Evolutionary conservation across 2,329 filamentous ascomycete species (phyloP).

Genomic region (Aureobasidium mangrovei): DNA sequence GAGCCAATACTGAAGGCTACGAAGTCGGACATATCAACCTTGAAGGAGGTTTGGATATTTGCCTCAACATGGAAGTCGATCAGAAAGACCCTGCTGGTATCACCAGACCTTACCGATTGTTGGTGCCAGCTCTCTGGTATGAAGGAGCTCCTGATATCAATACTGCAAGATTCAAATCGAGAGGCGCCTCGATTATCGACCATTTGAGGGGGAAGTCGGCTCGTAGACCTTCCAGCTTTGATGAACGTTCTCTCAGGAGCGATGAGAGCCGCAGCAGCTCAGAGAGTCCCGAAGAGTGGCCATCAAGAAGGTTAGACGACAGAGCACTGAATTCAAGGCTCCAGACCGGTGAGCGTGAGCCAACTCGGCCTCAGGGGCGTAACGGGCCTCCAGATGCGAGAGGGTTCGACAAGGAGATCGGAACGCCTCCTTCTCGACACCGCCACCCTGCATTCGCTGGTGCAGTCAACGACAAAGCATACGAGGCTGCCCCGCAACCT

Average conservation of each 20-base stretch:
- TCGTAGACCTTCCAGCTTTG: background rate
- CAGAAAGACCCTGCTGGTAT: slow-evolving; percentile 77
- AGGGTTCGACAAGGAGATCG: background rate
- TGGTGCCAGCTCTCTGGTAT: slow-evolving; percentile 66
- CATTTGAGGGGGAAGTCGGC: slow-evolving; percentile 16
- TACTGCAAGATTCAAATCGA: slow-evolving; percentile 17
- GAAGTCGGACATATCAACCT: slow-evolving; percentile 59
- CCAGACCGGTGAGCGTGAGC: slow-evolving; percentile 5
- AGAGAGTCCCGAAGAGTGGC: background rate
- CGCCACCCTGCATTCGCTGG: slow-evolving; percentile 6
- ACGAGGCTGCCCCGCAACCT: background rate
- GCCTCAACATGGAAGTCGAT: slow-evolving; percentile 81
- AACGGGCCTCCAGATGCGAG: background rate
- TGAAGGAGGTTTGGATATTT: slow-evolving; percentile 76
- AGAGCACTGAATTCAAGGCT: background rate
- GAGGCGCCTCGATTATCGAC: slow-evolving; percentile 17
- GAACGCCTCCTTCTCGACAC: background rate
- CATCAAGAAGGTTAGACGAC: background rate
- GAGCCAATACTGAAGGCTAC: slow-evolving; percentile 45
- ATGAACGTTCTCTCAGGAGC: background rate
- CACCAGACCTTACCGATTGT: slow-evolving; percentile 75
- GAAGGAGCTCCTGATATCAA: slow-evolving; percentile 24
- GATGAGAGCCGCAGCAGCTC: background rate
- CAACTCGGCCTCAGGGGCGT: background rate
- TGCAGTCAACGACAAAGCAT: background rate